A percentile compares a stretch with the other conserved stretches of the same genome.
These are phyloP conservation scores for Ophioceras dolichostomum DNA, from an alignment of 2,329 filamentous ascomycete species.

Conservation along the genomic window DNA sequence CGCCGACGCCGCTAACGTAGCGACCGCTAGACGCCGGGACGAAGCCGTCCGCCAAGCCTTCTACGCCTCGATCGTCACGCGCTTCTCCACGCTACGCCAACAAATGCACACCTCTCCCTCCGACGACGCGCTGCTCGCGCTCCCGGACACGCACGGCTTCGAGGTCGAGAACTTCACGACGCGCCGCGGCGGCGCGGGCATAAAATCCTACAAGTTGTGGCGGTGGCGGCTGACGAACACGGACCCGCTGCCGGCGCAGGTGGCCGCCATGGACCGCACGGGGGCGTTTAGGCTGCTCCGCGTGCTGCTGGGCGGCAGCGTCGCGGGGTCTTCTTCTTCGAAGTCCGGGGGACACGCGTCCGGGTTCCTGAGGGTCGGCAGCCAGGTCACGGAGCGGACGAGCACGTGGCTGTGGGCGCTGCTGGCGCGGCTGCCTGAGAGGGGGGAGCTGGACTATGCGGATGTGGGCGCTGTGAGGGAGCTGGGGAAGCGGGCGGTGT, in stretches of 20 bases:
- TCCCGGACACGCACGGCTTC: conserved; percentile 38
- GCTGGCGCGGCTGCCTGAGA: conserved; percentile 60
- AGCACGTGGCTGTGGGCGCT: conserved; percentile 82
- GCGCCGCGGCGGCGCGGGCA: conserved; percentile 9
- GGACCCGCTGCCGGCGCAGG: conserved; percentile 45
- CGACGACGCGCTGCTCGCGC: conserved; percentile 32
- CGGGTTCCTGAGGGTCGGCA: conserved; percentile 50
- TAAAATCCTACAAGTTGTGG: conserved; percentile 43
- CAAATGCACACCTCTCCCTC: conserved; percentile 46
- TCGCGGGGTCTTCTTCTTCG: too few species aligned
- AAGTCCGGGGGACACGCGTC: too few species aligned
- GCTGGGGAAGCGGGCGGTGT: conserved; percentile 62
- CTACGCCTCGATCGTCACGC: conserved; percentile 50
- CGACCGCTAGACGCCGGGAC: conserved; percentile 11
- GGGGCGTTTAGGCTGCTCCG: conserved; percentile 55
- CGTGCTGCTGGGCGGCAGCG: conserved; percentile 50
- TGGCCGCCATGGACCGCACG: conserved; percentile 53
- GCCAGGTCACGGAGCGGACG: conserved; percentile 49
- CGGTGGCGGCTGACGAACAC: conserved; percentile 34
- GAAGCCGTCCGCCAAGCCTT: conserved; percentile 49
- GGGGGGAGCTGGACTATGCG: conserved; percentile 61
- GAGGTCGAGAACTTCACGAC: conserved; percentile 42
- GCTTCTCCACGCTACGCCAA: conserved; percentile 53
- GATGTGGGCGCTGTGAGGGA: conserved; percentile 69
- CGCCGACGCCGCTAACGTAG: conserved; percentile 12